Percentiles rank a stretch among this genome's conserved stretches.
These are phyloP conservation scores for Amanita subjunquillea DNA, from an alignment of 768 basidiomycete genomes.

Conservation along the genomic window DNA sequence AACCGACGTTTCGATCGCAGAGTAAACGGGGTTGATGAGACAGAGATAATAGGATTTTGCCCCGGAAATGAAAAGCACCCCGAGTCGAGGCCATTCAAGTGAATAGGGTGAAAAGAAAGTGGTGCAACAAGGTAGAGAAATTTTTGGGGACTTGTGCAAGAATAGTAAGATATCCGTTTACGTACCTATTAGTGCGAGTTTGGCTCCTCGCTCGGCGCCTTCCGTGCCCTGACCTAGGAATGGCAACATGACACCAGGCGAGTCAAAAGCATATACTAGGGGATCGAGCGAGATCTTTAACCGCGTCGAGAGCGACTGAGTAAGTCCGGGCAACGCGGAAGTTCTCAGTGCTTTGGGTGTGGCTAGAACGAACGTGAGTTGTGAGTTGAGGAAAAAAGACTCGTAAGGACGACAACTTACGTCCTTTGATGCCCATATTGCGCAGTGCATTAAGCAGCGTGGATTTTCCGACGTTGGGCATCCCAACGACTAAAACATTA, in stretches of 20 bases:
- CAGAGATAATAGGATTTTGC: constrained; percentile 1
- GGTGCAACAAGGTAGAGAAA: neutral
- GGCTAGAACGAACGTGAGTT: constrained; percentile 24
- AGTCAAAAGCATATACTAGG: constrained; percentile 87
- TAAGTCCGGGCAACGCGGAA: constrained; percentile 84
- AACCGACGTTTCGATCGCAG: neutral
- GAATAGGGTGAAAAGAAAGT: too few relatives aligned
- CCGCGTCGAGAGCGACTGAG: constrained; percentile 79
- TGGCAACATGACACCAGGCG: constrained; percentile 95
- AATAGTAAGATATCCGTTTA: constrained; percentile 13
- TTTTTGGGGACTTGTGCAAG: neutral
- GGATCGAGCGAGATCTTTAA: constrained; percentile 78
- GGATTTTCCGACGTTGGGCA: constrained; percentile 99
- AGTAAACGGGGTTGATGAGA: constrained; percentile 3
- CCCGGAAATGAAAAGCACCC: neutral
- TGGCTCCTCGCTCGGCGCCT: constrained; percentile 87
- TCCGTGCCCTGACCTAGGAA: constrained; percentile 79
- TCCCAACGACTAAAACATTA: constrained; percentile 90
- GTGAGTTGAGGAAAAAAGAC: neutral
- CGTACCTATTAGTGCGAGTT: constrained; percentile 88
- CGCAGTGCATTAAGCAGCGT: constrained; percentile 87
- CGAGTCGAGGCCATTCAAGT: neutral
- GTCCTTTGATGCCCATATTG: constrained; percentile 76
- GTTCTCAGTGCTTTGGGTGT: constrained; percentile 86
- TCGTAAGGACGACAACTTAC: constrained; percentile 35